Evolutionary conservation across 345 rosid genomes (phyloP), one percentile per base, ranked within the genome.

Genomic region (Lepidium aucheri): DNA sequence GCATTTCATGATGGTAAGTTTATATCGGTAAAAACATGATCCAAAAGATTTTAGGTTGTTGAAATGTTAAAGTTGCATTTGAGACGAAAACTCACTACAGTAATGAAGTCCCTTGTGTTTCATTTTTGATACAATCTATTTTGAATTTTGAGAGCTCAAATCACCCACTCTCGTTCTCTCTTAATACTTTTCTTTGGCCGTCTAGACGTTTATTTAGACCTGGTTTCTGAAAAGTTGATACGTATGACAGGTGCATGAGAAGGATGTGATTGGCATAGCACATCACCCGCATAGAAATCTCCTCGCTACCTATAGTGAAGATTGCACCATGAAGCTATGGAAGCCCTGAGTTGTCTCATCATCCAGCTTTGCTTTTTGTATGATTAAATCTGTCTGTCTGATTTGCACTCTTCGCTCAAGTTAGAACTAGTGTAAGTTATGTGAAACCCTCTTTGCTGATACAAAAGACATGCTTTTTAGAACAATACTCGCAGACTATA

Each of bases 1-100:
- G 83, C 99, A 94, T 83, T 85, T 90, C 59, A 88, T 94, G 96
- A 86, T 80, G 88, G 99, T 94, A 74, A 77, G 76, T 53, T 42
- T 43, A 50, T 65, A 7, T 38, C 36, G 18, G 1, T 47, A 20
- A 35, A 34, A n/a, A 34, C 33, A 17, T 46, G 34, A 12, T 20
- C 62, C 12, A 65, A 42, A 16, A 20, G 4, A 17, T 53, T 41
- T 12, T 26, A 8, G 35, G 22, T 24, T 6, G 54, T n/a, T 22
- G 42, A 55, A 53, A 41, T 6, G 5, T 33, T 0, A 34, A 61
- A 49, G 51, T 60, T 41, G 39, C 24, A 40, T 41, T 2, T 39
- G 8, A 17, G 43, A 57, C 30, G 39, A 39, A 54, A 62, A 26
- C n/a, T 24, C 30, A 8, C 34, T 13, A n/a, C 24, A 30, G 30